Conservation (phyloP, 441 rosid species). For the Rhodomyrtus psidioides region DNA sequence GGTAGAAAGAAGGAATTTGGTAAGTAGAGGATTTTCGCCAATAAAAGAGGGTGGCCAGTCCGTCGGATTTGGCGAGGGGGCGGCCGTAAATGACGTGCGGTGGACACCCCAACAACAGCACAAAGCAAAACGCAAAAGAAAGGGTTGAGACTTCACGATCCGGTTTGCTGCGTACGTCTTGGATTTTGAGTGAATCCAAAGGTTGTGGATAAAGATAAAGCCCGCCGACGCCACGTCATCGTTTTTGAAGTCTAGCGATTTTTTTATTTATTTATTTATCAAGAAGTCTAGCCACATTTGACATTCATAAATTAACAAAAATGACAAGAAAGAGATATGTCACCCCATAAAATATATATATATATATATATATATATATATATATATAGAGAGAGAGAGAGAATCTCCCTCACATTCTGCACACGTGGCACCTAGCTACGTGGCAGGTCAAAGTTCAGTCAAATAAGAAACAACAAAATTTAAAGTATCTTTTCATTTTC, state of each 20-base stretch:
- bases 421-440: neutral
- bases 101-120: neutral
- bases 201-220: neutral
- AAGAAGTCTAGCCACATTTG: neutral
- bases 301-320: neutral
- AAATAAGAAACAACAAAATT: neutral
- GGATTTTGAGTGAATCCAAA: neutral
- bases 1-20: neutral
- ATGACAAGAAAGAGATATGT: neutral
- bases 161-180: neutral
- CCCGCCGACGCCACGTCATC: neutral
- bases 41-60: neutral
- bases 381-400: too few relatives aligned
- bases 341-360: neutral
- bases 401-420: neutral
- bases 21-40: neutral
- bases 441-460: neutral
- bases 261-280: too few relatives aligned
- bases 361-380: too few relatives aligned
- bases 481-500: neutral
- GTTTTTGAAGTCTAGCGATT: neutral
- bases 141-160: neutral
- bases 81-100: neutral
- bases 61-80: neutral
- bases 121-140: neutral